Evolutionary conservation across 2,329 filamentous ascomycete species (phyloP).

Genomic region (Capronia epimyces): DNA sequence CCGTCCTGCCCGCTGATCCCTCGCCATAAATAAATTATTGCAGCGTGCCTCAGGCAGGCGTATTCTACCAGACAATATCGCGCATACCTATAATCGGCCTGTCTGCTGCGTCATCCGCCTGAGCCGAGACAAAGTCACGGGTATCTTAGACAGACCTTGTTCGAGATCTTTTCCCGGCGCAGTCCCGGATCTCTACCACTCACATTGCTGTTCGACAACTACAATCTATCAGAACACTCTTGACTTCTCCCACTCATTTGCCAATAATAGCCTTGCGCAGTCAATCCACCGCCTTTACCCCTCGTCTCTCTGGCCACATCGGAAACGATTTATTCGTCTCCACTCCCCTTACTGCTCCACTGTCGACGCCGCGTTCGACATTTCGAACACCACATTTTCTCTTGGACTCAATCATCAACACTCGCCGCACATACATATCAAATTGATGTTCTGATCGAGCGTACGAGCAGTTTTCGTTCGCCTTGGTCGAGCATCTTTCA

Average conservation of each 20-base stretch:
- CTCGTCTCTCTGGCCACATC: not conserved
- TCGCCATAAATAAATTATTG: no score
- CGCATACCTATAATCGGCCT: not conserved
- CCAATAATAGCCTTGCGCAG: not conserved
- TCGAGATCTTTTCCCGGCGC: not conserved
- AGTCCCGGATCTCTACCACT: conserved; percentile 1
- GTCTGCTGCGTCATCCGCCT: not conserved
- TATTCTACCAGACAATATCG: not conserved
- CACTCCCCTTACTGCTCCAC: not conserved
- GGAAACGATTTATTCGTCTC: not conserved
- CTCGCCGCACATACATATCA: not conserved
- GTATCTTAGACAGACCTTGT: not conserved
- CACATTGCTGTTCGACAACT: not conserved
- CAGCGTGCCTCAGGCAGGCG: no score
- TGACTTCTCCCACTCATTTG: not conserved
- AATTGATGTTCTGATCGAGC: not conserved
- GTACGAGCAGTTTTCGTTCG: not conserved
- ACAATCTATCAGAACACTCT: not conserved
- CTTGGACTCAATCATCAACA: not conserved
- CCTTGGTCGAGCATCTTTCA: conserved; percentile 14
- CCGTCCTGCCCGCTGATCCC: no score
- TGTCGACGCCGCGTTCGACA: not conserved
- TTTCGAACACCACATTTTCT: not conserved
- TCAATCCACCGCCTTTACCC: not conserved
- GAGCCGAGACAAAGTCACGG: not conserved